Percentiles rank a stretch among this genome's conserved stretches.
Conservation (phyloP, 1,139 yeast species). For the Lodderomyces metapsilosis region DNA sequence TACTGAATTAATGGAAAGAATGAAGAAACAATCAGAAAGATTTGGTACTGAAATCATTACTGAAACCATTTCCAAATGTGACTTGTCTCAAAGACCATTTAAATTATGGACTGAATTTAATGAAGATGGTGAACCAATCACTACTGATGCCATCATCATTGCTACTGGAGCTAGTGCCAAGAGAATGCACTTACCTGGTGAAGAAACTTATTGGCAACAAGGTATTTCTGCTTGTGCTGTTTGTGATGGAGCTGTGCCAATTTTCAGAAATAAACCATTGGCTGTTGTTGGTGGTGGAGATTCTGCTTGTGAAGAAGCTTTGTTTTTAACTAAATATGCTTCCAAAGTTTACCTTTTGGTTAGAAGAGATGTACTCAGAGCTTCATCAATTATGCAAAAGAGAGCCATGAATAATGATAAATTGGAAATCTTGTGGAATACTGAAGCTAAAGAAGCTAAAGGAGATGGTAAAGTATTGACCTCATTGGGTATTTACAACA, state of each 20-base stretch:
- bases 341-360: constrained; percentile 91
- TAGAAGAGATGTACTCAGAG: constrained; percentile 91
- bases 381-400: constrained; percentile 94
- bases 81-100: constrained; percentile 82
- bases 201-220: constrained; percentile 97
- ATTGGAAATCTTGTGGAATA: constrained; percentile 86
- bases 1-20: constrained; percentile 82
- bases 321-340: constrained; percentile 93
- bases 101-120: constrained; percentile 95
- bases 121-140: constrained; percentile 84
- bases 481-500: constrained; percentile 62
- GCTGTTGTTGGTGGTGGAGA: constrained; percentile 99
- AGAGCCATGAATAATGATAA: constrained; percentile 81
- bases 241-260: constrained; percentile 99
- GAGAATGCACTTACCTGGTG: constrained; percentile 92
- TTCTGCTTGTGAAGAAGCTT: constrained; percentile 98
- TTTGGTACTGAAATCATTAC: constrained; percentile 94
- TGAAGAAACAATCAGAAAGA: constrained; percentile 82
- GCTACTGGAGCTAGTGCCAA: constrained; percentile 99
- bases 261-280: constrained; percentile 94
- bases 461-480: constrained; percentile 84
- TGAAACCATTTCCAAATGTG: constrained; percentile 91
- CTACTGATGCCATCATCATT: constrained; percentile 87
- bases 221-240: constrained; percentile 99
- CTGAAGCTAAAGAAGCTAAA: constrained; percentile 82